phyloP scores from a whole-genome alignment of 257 asterid genomes.

The Gentiana dahurica region DNA sequence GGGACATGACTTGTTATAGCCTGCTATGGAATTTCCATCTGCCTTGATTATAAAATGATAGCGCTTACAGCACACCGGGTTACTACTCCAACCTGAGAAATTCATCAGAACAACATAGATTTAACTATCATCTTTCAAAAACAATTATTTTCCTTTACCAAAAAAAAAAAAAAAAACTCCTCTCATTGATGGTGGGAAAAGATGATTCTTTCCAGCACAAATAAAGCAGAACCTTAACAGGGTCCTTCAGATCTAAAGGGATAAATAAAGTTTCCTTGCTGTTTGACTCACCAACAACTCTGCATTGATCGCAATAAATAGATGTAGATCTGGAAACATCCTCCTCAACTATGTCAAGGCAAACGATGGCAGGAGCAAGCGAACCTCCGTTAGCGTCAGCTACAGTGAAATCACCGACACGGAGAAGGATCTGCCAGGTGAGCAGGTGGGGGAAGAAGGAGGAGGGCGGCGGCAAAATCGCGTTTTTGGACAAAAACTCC shows the following conservation, averaged over 20 bases:
- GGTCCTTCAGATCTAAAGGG: no score
- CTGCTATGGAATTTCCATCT: slow-evolving; percentile 76
- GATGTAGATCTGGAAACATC: slow-evolving; percentile 90
- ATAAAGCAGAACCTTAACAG: no score
- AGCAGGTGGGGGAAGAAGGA: slow-evolving; percentile 77
- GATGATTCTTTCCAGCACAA: no score
- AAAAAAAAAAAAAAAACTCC: no score
- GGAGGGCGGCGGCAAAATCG: slow-evolving; percentile 66
- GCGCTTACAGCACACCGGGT: slow-evolving; percentile 88
- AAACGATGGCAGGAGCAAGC: slow-evolving; percentile 41
- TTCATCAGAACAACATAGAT: neutral
- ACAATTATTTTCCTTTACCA: no score
- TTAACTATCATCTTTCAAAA: no score
- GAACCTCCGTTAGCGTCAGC: slow-evolving; percentile 37
- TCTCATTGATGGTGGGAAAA: no score
- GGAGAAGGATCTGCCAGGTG: slow-evolving; percentile 78
- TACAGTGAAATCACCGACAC: slow-evolving; percentile 52
- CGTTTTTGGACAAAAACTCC: slow-evolving; percentile 48
- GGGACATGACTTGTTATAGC: slow-evolving; percentile 62
- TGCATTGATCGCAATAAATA: slow-evolving; percentile 94
- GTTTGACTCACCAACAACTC: slow-evolving; percentile 89
- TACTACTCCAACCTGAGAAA: slow-evolving; percentile 74
- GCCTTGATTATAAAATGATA: slow-evolving; percentile 86
- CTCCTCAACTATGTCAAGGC: slow-evolving; percentile 84
- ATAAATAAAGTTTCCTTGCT: no score